phyloP scores from a whole-genome alignment of 1,284 basidiomycete genomes.

The Trametes pubescens region DNA sequence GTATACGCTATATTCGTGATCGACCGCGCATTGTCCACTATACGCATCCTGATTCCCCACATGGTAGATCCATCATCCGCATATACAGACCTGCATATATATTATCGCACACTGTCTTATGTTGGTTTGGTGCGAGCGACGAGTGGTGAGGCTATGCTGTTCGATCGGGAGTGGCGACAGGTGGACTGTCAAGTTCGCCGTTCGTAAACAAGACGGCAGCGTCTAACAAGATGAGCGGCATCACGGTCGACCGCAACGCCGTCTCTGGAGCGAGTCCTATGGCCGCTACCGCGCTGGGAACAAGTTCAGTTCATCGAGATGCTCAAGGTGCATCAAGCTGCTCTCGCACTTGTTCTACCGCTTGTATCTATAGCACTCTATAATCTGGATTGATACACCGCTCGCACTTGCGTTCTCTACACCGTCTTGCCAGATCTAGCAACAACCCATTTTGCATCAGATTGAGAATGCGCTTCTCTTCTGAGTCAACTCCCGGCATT shows the following conservation, averaged over 20 bases:
- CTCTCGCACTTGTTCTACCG: not conserved
- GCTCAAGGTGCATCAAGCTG: constrained; percentile 24
- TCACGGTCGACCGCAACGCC: constrained; percentile 38
- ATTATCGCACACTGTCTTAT: constrained; percentile 11
- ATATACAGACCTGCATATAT: constrained; percentile 16
- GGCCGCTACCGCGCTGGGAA: constrained; percentile 34
- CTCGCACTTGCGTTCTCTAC: not conserved
- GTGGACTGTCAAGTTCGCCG: too few species aligned
- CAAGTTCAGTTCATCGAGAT: constrained; percentile 37
- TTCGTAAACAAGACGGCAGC: too few species aligned
- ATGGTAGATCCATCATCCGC: constrained; percentile 20
- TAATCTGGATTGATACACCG: not conserved
- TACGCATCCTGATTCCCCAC: not conserved
- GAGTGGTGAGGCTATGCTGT: too few species aligned
- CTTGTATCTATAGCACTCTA: constrained; percentile 9
- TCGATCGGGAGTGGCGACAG: too few species aligned
- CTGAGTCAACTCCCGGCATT: constrained; percentile 26
- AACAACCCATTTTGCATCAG: not conserved
- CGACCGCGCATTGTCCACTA: constrained; percentile 3
- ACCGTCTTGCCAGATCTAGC: too few species aligned
- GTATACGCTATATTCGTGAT: constrained; percentile 7
- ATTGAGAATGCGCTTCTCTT: constrained; percentile 27
- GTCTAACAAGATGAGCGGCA: constrained; percentile 36
- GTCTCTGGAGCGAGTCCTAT: constrained; percentile 39
- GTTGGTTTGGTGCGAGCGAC: not conserved